Percentiles rank a stretch among this genome's conserved stretches.
Evolutionary conservation across 208 protist genomes (phyloP).

Genomic region (Phytomonas serpens): DNA sequence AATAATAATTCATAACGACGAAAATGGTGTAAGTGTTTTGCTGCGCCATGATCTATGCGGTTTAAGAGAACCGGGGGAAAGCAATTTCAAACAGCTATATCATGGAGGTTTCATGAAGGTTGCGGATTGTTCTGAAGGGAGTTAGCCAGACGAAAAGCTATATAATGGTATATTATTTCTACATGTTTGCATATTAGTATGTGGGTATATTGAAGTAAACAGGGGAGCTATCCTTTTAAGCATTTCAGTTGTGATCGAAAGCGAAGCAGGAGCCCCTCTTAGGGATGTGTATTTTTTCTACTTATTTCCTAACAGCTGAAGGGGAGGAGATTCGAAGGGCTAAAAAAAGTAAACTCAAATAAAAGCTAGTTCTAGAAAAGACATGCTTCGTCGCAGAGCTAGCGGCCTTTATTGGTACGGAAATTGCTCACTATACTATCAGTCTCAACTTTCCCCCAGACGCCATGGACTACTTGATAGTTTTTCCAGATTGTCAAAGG

Average conservation of each 20-base stretch:
- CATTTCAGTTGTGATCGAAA: not conserved
- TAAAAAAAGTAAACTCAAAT: not conserved
- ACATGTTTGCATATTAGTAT: slow-evolving; percentile 1
- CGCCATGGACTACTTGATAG: not conserved
- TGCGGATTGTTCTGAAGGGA: slow-evolving; percentile 52
- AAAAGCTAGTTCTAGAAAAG: not conserved
- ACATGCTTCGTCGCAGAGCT: not conserved
- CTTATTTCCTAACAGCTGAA: not conserved
- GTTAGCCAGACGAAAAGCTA: slow-evolving; percentile 6
- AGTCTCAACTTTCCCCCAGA: not conserved
- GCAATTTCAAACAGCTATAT: slow-evolving; percentile 64
- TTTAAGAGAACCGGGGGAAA: slow-evolving; percentile 30
- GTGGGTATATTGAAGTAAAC: not conserved
- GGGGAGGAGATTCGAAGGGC: not conserved
- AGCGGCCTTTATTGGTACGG: not conserved
- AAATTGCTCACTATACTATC: not conserved
- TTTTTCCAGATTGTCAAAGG: not conserved
- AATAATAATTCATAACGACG: slow-evolving; percentile 36
- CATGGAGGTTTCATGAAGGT: slow-evolving; percentile 42
- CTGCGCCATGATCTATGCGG: slow-evolving; percentile 47
- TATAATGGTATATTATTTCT: not conserved
- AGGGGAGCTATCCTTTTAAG: not conserved
- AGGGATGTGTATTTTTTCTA: not conserved
- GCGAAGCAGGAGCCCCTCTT: not conserved
- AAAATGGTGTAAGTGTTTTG: slow-evolving; percentile 36